Evolutionary conservation across 352 stramenopile species (phyloP).

Genomic region (Globisporangium emineosum): DNA sequence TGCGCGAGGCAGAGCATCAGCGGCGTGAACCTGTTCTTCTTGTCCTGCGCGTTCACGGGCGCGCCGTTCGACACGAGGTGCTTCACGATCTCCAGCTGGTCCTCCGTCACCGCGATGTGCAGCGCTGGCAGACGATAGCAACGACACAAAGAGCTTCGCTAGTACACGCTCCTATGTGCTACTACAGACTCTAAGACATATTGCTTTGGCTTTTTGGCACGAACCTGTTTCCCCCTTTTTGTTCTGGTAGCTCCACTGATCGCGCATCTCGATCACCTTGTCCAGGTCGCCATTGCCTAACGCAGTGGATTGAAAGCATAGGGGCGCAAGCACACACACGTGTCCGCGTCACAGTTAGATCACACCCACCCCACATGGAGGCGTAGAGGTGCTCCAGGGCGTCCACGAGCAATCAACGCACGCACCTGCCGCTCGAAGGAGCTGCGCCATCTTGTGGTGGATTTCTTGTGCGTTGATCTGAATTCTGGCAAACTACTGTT

Average conservation of each 20-base stretch:
- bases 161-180: neutral
- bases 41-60: constrained; percentile 70
- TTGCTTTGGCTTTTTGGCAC: neutral
- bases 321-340: neutral
- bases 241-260: constrained; percentile 73
- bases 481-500: neutral
- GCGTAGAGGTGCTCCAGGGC: too few relatives aligned
- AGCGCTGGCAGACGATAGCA: constrained; percentile 32
- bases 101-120: constrained; percentile 68
- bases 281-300: constrained; percentile 69
- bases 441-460: constrained; percentile 34
- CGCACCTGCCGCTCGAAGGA: constrained; percentile 43
- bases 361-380: too few relatives aligned
- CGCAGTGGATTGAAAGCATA: neutral
- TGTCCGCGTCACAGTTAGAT: neutral
- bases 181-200: neutral
- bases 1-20: constrained; percentile 75
- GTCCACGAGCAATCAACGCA: neutral
- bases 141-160: neutral
- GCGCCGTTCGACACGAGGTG: constrained; percentile 65
- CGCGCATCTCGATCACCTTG: constrained; percentile 62
- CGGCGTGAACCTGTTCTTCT: constrained; percentile 74
- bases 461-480: neutral
- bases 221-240: constrained; percentile 81
- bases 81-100: constrained; percentile 69